Percentiles rank a stretch among this genome's conserved stretches.
Conservation (phyloP, 305 asterid species). For the Solanum hybrid region DNA sequence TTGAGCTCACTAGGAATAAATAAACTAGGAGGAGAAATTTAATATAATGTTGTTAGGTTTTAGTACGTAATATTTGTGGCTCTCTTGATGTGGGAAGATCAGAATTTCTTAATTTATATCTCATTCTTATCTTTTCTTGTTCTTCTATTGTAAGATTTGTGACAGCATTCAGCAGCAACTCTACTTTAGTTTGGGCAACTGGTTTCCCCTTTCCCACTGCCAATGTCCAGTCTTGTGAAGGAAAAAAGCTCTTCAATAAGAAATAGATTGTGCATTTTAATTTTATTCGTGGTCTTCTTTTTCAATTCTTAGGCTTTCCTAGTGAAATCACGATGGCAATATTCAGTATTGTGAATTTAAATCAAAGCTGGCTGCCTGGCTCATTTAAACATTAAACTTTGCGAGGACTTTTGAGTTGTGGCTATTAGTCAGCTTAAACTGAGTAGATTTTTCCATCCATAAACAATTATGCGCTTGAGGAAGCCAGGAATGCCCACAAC, state of each 20-base stretch:
- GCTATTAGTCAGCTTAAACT: background rate
- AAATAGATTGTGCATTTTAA: background rate
- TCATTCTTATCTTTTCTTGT: background rate
- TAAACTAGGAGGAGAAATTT: background rate
- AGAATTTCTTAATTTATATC: background rate
- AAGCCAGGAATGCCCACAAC: background rate
- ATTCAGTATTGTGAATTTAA: background rate
- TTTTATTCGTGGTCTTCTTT: background rate
- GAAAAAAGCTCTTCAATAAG: background rate
- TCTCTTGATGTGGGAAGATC: background rate
- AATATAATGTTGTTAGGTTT: background rate
- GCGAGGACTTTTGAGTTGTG: background rate
- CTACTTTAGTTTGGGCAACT: background rate
- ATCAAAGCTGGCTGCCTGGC: background rate
- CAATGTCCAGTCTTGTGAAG: background rate
- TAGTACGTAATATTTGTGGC: background rate
- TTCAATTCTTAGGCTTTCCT: background rate
- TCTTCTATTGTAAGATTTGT: background rate
- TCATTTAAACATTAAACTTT: background rate
- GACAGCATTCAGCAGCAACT: background rate
- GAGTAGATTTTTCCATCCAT: background rate
- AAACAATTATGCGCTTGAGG: background rate
- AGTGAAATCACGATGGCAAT: background rate
- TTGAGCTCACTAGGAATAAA: background rate
- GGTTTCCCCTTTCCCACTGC: background rate